phyloP scores from a whole-genome alignment of 75 land plant genomes.

The Selaginella tamariscina region DNA sequence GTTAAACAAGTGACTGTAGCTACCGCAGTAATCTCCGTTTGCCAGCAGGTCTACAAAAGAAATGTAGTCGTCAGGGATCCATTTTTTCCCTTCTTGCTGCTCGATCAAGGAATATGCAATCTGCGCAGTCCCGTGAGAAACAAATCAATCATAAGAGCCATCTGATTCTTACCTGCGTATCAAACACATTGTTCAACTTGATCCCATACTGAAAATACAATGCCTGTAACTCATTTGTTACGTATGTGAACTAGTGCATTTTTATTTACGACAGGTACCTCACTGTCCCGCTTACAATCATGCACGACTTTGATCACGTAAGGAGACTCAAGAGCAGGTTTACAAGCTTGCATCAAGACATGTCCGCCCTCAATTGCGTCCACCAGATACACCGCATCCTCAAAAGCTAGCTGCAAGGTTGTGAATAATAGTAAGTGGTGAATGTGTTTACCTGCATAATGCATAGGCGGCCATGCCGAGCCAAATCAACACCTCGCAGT shows the following conservation, averaged over 20 bases:
- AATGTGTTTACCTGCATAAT: constrained; percentile 61
- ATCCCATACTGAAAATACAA: constrained; percentile 80
- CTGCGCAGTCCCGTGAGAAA: constrained; percentile 21
- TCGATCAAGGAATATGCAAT: constrained; percentile 79
- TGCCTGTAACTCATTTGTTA: no score
- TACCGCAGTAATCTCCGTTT: constrained; percentile 85
- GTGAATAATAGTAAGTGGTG: neutral
- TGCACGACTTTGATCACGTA: constrained; percentile 83
- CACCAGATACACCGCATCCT: constrained; percentile 79
- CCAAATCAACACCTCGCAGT: constrained; percentile 85
- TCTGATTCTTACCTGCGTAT: constrained; percentile 71
- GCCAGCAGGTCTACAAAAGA: constrained; percentile 84
- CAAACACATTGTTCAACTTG: constrained; percentile 72
- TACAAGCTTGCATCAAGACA: constrained; percentile 67
- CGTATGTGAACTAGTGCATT: no score
- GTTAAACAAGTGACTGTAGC: no score
- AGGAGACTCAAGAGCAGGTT: constrained; percentile 85
- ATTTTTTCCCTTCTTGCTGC: constrained; percentile 72
- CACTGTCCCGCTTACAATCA: constrained; percentile 95
- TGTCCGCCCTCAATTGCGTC: constrained; percentile 76
- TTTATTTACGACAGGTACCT: no score
- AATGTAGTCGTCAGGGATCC: constrained; percentile 53
- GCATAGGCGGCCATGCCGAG: constrained; percentile 70
- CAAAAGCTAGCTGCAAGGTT: constrained; percentile 60
- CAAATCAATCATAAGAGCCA: neutral